Evolutionary conservation across 768 basidiomycete species (phyloP).

Genomic region (Suillus bovinus): DNA sequence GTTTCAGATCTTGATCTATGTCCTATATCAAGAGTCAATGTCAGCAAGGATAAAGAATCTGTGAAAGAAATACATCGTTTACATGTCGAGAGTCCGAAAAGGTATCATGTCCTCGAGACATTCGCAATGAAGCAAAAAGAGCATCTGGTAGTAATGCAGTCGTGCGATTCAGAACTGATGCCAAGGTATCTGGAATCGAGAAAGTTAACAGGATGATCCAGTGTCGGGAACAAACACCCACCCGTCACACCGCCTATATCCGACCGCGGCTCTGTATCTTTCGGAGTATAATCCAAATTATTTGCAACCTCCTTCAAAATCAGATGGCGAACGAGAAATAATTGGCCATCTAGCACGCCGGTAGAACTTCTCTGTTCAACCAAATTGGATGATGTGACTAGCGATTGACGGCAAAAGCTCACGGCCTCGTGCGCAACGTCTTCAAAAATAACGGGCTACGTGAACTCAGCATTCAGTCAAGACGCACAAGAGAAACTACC

Average conservation of each 20-base stretch:
- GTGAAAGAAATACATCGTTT: constrained; percentile 20
- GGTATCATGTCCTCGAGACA: constrained; percentile 59
- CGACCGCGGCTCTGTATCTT: constrained; percentile 42
- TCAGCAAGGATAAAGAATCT: neutral
- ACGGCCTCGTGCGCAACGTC: constrained; percentile 96
- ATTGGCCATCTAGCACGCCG: constrained; percentile 62
- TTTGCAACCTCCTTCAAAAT: constrained; percentile 89
- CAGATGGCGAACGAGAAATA: constrained; percentile 91
- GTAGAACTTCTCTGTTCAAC: constrained; percentile 52
- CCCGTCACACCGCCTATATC: constrained; percentile 61
- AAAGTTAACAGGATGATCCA: neutral
- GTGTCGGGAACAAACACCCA: constrained; percentile 26
- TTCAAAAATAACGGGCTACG: constrained; percentile 90
- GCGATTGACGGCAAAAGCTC: constrained; percentile 76
- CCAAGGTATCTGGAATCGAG: constrained; percentile 26
- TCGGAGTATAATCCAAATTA: constrained; percentile 64
- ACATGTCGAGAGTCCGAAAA: constrained; percentile 76
- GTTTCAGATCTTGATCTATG: constrained; percentile 84
- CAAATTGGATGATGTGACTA: constrained; percentile 69
- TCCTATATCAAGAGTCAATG: constrained; percentile 45
- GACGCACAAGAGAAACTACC: constrained; percentile 43
- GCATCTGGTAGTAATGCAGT: constrained; percentile 59
- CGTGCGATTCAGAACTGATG: constrained; percentile 33
- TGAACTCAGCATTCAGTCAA: constrained; percentile 5
- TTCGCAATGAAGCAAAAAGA: constrained; percentile 68